phyloP scores from a whole-genome alignment of 2,329 filamentous ascomycete species.

The Verticillium isaacii region DNA sequence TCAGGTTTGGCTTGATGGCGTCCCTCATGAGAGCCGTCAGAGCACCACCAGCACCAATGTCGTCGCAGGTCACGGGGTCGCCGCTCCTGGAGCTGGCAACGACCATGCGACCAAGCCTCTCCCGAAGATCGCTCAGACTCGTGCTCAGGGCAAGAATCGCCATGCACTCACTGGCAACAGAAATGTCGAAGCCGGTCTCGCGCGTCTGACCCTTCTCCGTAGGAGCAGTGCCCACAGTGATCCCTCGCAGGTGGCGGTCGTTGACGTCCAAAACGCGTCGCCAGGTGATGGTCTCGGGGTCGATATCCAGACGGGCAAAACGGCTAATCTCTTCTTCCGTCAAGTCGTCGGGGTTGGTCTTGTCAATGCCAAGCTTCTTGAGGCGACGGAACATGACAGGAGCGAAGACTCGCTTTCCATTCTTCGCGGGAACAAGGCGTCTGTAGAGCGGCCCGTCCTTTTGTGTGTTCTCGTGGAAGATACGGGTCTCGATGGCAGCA shows the following conservation, averaged over 20 bases:
- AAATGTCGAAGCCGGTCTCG: constrained; percentile 95
- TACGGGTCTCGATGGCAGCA: constrained; percentile 93
- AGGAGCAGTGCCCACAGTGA: constrained; percentile 81
- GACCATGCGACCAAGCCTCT: constrained; percentile 92
- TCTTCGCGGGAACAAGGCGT: constrained; percentile 83
- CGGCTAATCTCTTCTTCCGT: constrained; percentile 82
- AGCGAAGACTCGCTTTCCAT: constrained; percentile 80
- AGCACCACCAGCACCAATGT: constrained; percentile 88
- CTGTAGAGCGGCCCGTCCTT: constrained; percentile 85
- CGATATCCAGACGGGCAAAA: constrained; percentile 94
- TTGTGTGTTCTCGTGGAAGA: constrained; percentile 96
- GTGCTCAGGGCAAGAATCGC: constrained; percentile 94
- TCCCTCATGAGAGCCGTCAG: constrained; percentile 95
- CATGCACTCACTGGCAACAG: constrained; percentile 97
- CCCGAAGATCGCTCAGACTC: constrained; percentile 80
- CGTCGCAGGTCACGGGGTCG: constrained; percentile 92
- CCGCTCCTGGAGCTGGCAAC: constrained; percentile 81
- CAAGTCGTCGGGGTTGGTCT: constrained; percentile 87
- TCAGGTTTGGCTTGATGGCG: constrained; percentile 97
- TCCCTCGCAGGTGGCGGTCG: constrained; percentile 84
- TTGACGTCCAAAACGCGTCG: constrained; percentile 94
- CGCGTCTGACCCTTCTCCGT: constrained; percentile 88
- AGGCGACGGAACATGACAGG: constrained; percentile 90
- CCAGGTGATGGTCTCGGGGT: constrained; percentile 97
- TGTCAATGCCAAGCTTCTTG: constrained; percentile 93